Base-by-base conservation (phyloP, 2,329 filamentous ascomycete genomes). In the Aspergillus arachidicola region DNA sequence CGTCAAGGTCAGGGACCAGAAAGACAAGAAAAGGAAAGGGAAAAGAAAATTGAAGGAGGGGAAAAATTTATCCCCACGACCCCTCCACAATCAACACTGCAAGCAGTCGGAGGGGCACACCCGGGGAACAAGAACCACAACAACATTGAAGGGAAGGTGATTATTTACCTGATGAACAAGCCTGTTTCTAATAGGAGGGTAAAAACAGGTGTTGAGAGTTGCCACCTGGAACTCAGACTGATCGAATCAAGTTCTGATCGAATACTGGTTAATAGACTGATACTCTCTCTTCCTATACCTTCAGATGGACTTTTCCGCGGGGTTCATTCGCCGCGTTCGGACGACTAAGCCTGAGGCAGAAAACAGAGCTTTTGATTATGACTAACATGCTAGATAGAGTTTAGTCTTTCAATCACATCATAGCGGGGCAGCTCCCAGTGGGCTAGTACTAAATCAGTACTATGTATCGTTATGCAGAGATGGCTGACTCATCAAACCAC, bases 271-370 rank as follows among this genome's bases (percentile, higher is more conserved):
- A 36, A 36, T 36, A 14, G 14, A 16, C 6, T 36, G 14, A 9
- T 41, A 4, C 36, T n/a, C 16, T 41, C 38, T 41, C 34, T 41
- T n/a, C 38, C 16, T 41, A 19, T 41, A 19, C 19, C 38, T 41
- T 41, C 19, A 41, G 6, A 6, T 41, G n/a, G n/a, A 48, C 28
- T 51, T 51, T 45, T 59, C 61, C 58, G 59, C 54, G 64, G 65
- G 62, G 64, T 36, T 54, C 43, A n/a, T 34, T 57, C 57, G 60
- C 66, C 64, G 66, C 62, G 66, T 66, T 66, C 64, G 66, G 66
- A 62, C 28, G 36, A 34, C 48, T 34, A n/a, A 57, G 48, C 48
- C 48, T 51, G 28, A 51, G 45, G 38, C 60, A 58, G 34, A 21
- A 26, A 26, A 5, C 6, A 7, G 50, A 59, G 57, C 46, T 57